Base-by-base conservation (phyloP, 1,284 basidiomycete species). In the Rhodotorula sp. region DNA sequence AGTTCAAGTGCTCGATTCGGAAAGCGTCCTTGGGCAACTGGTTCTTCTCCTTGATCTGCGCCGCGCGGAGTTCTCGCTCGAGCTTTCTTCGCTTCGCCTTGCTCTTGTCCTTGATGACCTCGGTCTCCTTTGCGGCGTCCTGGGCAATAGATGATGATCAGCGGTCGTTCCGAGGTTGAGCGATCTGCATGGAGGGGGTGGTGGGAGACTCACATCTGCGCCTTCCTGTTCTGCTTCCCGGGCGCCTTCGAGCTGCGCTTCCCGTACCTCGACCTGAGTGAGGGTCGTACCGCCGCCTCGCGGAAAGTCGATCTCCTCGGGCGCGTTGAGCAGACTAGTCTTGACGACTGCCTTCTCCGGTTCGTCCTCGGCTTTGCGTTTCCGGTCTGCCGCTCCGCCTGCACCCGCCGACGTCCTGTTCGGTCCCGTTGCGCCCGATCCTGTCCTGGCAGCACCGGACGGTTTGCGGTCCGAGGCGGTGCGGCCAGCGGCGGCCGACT, bases 1-100 rank as follows among this genome's bases (percentile, higher is more conserved):
- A 96, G 79, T 93, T 95, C 58, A 98, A 84, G 79, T 95, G 91
- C 80, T 98, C 94, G 64, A 96, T 88, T 68, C 93, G 87, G 64
- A 86, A 82, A 49, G 80, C 79, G 49, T 86, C 85, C 56, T 75
- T 81, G 71, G 84, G 85, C 60, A 84, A 80, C 54, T 77, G 59
- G 53, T 71, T 63, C 70, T 69, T 75, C 67, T 69, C 73, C 61
- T 72, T 67, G 62, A 67, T 68, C 53, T 59, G 37, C 12, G 62
- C 33, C 17, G 49, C 60, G 45, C 66, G 64, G 26, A 66, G 71
- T 17, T 59, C 68, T n/a, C 70, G 63, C 66, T 68, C 70, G 60
- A 78, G 78, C 71, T 78, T 78, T 37, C 78, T 71, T n/a, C 68
- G 48, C 53, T 77, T 71, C 64, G 79, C 78, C 75, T 81, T 80